Evolutionary conservation across 2,329 filamentous ascomycete genomes (phyloP).

Genomic region (Ascochyta viciae-villosae): DNA sequence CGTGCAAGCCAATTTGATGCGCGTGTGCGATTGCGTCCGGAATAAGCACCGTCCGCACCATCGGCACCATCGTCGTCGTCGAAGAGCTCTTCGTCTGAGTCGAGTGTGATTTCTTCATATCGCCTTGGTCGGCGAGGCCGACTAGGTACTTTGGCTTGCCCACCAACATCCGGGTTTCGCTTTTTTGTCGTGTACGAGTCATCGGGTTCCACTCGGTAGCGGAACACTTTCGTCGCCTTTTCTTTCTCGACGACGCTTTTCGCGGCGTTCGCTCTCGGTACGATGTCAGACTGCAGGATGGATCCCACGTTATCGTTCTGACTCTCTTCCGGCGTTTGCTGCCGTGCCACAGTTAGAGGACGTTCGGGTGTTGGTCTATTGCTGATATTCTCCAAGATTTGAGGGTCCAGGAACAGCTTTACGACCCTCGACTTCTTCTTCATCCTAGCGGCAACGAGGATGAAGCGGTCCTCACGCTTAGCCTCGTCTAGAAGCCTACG

Average conservation of each 20-base stretch:
- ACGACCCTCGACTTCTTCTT: conserved; percentile 55
- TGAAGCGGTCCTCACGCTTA: conserved; percentile 53
- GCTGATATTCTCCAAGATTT: conserved; percentile 47
- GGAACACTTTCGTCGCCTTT: conserved; percentile 46
- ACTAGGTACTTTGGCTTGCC: conserved; percentile 29
- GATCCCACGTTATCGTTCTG: conserved; percentile 26
- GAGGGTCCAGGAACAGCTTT: conserved; percentile 47
- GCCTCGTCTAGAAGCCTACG: conserved; percentile 52
- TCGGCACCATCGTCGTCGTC: conserved; percentile 33
- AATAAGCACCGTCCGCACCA: conserved; percentile 19
- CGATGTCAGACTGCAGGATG: conserved; percentile 49
- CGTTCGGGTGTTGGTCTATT: conserved; percentile 41
- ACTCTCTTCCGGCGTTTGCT: conserved; percentile 34
- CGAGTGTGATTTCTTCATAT: conserved; percentile 57
- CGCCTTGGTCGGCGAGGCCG: conserved; percentile 31
- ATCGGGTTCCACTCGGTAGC: conserved; percentile 50
- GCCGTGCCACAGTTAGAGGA: conserved; percentile 21
- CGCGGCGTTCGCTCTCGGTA: conserved; percentile 26
- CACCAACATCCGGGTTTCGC: conserved; percentile 33
- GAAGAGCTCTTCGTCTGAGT: conserved; percentile 52
- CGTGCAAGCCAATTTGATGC: conserved; percentile 52
- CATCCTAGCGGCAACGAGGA: conserved; percentile 55
- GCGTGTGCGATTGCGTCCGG: conserved; percentile 31
- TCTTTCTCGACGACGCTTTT: conserved; percentile 30
- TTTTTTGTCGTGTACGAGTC: conserved; percentile 48